Base-by-base conservation (phyloP, 352 stramenopile species). In the Phytophthora pseudosyringae region DNA sequence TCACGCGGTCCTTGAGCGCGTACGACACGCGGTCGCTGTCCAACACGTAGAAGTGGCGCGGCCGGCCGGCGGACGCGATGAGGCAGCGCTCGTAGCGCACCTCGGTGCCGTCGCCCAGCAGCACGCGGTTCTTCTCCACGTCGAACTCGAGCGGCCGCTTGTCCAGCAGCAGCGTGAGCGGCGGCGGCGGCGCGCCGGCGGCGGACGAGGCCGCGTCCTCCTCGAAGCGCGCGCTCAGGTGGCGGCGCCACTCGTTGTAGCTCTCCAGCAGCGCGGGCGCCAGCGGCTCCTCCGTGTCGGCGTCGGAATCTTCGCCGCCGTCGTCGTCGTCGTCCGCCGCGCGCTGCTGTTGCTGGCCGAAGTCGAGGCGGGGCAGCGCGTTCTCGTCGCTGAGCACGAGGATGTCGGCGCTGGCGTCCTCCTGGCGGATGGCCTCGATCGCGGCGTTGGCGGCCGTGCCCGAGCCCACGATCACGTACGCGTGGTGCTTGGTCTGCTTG, bases 241-340 rank as follows among this genome's bases (percentile, higher is more conserved):
- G 91, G 21, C 91, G 81, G 7, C 90, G 79, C 89, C 90, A 97
- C 65, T 97, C 90, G 67, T 97, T 97, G 80, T 95, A 97, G 25
- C 86, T 90, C 55, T 90, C 73, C 28, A 94, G 57, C n/a, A 97
- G 65, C 12, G 86, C 76, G 28, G 88, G 73, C 0, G 75, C 68
- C 15, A 91, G 60, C 16, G 55, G 38, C 21, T 73, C 75, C n/a
- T 64, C 43, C 5, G 57, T 41, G 12, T 57, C 64, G 9, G n/a
- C n/a, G n/a, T n/a, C n/a, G n/a, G n/a, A n/a, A n/a, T n/a, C n/a
- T n/a, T 52, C 32, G 11, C 77, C 66, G 0, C 78, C 67, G 6
- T 61, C 29, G 16, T 38, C 46, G 18, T 40, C 44, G 0, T 26
- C 32, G 21, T 13, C 18, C 11, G 28, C n/a, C 9, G 21, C 54